Percentiles rank a stretch among this genome's conserved stretches.
Evolutionary conservation across 1,284 basidiomycete species (phyloP).

Genomic region (Trametes versicolor): DNA sequence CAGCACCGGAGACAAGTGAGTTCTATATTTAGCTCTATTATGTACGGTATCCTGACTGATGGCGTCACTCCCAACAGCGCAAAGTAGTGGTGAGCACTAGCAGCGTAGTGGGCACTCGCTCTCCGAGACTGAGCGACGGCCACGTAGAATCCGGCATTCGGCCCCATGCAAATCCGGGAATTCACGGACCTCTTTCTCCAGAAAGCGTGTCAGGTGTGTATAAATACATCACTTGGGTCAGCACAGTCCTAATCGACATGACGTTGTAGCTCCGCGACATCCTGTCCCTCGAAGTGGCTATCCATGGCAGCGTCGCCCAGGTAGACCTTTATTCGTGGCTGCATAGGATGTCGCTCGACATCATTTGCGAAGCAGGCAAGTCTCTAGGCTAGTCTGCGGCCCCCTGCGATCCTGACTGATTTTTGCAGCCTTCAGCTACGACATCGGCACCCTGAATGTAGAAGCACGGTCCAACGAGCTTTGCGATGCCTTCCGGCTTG

Average conservation of each 20-base stretch:
- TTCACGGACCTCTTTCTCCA: slow-evolving; percentile 62
- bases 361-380: slow-evolving; percentile 57
- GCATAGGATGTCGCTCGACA: slow-evolving; percentile 55
- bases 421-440: slow-evolving; percentile 57
- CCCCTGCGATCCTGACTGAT: background rate
- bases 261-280: slow-evolving; percentile 41
- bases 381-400: background rate
- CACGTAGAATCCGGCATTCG: slow-evolving; percentile 64
- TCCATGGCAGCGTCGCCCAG: slow-evolving; percentile 29
- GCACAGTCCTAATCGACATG: background rate
- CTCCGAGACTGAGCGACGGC: background rate
- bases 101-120: no score
- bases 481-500: slow-evolving; percentile 48
- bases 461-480: slow-evolving; percentile 49
- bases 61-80: slow-evolving; percentile 13
- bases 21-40: background rate
- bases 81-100: slow-evolving; percentile 26
- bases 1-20: slow-evolving; percentile 32
- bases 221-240: no score
- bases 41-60: background rate
- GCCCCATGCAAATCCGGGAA: slow-evolving; percentile 60
- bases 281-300: slow-evolving; percentile 32
- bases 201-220: slow-evolving; percentile 57
- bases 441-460: slow-evolving; percentile 51
- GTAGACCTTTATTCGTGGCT: slow-evolving; percentile 55